Evolutionary conservation across 2,329 filamentous ascomycete species (phyloP).

Genomic region (Talaromyces albobiverticillius): DNA sequence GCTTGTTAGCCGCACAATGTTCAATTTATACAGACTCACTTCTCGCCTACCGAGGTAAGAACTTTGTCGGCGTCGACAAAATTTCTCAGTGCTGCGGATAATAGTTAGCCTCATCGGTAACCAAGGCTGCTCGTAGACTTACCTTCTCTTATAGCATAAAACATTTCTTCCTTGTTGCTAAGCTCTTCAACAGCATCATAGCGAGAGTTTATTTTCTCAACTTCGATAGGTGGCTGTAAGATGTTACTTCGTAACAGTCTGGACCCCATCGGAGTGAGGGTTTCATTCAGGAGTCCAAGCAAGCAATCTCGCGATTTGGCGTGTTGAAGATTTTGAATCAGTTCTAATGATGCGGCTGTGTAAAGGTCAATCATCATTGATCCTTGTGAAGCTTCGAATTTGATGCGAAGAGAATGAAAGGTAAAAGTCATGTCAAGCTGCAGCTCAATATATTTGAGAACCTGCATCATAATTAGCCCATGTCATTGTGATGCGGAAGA

Average conservation of each 20-base stretch:
- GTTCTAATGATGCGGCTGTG: slow-evolving; percentile 80
- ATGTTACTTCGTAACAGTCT: slow-evolving; percentile 81
- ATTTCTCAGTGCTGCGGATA: slow-evolving; percentile 65
- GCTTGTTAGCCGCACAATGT: slow-evolving; percentile 15
- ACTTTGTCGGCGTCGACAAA: slow-evolving; percentile 79
- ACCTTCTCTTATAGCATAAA: slow-evolving; percentile 71
- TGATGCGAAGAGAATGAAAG: slow-evolving; percentile 77
- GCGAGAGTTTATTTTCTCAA: slow-evolving; percentile 64
- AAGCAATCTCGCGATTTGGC: slow-evolving; percentile 76
- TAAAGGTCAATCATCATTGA: slow-evolving; percentile 95
- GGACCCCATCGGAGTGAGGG: slow-evolving; percentile 81
- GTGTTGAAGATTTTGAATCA: slow-evolving; percentile 82
- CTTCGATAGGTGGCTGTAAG: slow-evolving; percentile 78
- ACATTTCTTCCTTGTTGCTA: slow-evolving; percentile 78
- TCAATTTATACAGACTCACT: background rate
- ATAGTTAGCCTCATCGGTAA: slow-evolving; percentile 12
- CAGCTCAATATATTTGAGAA: slow-evolving; percentile 74
- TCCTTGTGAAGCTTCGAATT: slow-evolving; percentile 82
- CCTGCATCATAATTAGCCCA: slow-evolving; percentile 49
- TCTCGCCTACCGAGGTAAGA: slow-evolving; percentile 62
- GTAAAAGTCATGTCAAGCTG: slow-evolving; percentile 67
- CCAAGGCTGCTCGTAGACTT: slow-evolving; percentile 11
- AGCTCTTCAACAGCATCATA: slow-evolving; percentile 85
- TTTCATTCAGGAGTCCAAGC: slow-evolving; percentile 81
- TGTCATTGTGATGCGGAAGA: no score